Base-by-base conservation (phyloP, 805 yeast genomes). In the Wickerhamiella parazyma region DNA sequence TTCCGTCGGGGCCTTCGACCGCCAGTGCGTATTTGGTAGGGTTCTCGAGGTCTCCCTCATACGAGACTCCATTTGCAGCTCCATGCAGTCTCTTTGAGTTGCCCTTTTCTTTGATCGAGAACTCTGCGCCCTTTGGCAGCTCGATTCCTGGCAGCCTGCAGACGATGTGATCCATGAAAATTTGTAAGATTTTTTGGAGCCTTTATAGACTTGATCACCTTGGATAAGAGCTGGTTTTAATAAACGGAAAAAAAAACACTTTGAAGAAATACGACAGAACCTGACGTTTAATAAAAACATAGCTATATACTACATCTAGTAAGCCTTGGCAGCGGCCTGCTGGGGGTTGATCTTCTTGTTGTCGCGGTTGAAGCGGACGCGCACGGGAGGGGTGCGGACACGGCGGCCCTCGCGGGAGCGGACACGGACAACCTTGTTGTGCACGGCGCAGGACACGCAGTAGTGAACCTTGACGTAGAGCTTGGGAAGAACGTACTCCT, bases 361-460 rank as follows among this genome's bases (percentile, higher is more conserved):
- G 57, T 67, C 71, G 66, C 78, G 76, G 83, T 78, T 82, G 85
- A 83, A 91, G 78, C 98, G 89, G 73, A 80, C 95, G 75, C 99
- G 87, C 67, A 78, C 87, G 62, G 99, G 99, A 57, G 99, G 97
- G 71, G 97, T 66, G 80, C 99, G 87, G 75, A 82, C 71, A 75
- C 91, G 89, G 80, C 99, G 91, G 78, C 87, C 94, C 61, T 80
- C 75, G 78, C 97, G 83, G 57, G 97, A 91, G 80, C 99, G 91
- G 62, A 91, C 99, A 78, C 99, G 91, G 67, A 91, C 98, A 64
- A 91, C 83, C 85, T 95, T 91, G 73, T 95, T 93, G 80, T 91
- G 99, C 63, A 91, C 89, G 63, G 99, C 99, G 75, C 99, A 91
- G 54, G 98, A 91, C 63, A 91, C 91, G 81, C 99, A 91, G 91